Conservation (phyloP, 1,139 yeast genomes). For the Lodderomyces elongisporus region DNA sequence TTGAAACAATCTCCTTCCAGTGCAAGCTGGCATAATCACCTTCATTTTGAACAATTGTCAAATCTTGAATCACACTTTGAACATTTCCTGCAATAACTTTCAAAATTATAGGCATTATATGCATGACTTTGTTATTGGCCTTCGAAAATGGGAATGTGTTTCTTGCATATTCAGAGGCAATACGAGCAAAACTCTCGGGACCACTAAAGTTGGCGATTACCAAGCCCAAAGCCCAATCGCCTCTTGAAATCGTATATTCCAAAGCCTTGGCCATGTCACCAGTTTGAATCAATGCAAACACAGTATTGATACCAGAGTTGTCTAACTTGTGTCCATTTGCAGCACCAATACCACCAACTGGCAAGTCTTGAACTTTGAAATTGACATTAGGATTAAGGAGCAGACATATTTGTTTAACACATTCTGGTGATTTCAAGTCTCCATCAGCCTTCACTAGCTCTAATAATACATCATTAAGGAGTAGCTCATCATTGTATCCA, state of each 20-base stretch:
- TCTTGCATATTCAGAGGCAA: constrained; percentile 46
- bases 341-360: constrained; percentile 15
- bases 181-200: constrained; percentile 53
- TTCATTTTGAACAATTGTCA: constrained; percentile 36
- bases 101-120: constrained; percentile 58
- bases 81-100: constrained; percentile 64
- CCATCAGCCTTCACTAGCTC: constrained; percentile 28
- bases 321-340: constrained; percentile 35
- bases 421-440: constrained; percentile 22
- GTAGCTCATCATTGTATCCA: constrained; percentile 20
- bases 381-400: constrained; percentile 34
- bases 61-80: constrained; percentile 47
- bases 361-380: constrained; percentile 15
- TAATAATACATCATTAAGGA: constrained; percentile 28
- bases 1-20: constrained; percentile 49
- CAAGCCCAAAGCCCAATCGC: constrained; percentile 77
- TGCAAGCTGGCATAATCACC: constrained; percentile 47
- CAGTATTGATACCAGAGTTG: constrained; percentile 29
- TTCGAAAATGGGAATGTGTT: constrained; percentile 34
- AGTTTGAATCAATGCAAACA: constrained; percentile 41
- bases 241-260: constrained; percentile 52
- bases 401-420: constrained; percentile 23
- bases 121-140: constrained; percentile 40
- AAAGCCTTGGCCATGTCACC: constrained; percentile 72
- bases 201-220: constrained; percentile 66